Evolutionary conservation across 345 rosid species (phyloP).

Genomic region (Eucalyptus microcorys): DNA sequence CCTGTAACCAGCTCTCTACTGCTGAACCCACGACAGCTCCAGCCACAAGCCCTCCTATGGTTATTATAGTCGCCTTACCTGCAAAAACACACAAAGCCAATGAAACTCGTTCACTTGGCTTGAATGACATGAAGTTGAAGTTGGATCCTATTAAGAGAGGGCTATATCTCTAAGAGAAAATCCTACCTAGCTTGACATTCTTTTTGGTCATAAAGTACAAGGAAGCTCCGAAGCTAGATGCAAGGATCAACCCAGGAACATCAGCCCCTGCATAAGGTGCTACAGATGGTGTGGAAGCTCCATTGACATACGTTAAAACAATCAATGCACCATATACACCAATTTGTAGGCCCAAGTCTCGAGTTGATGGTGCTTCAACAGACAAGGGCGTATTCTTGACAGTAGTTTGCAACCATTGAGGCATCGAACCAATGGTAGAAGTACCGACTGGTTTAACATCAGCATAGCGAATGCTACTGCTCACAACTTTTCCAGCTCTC

Average conservation of each 20-base stretch:
- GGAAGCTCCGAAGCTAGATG: constrained; percentile 85
- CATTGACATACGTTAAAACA: constrained; percentile 72
- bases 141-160: background rate
- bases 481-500: constrained; percentile 72
- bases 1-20: constrained; percentile 89
- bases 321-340: constrained; percentile 91
- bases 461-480: constrained; percentile 71
- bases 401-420: constrained; percentile 63
- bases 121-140: background rate
- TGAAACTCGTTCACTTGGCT: background rate
- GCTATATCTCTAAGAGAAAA: background rate
- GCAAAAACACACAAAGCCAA: background rate
- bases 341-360: constrained; percentile 67
- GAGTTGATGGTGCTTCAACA: constrained; percentile 61
- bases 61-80: constrained; percentile 87
- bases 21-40: constrained; percentile 96
- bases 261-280: constrained; percentile 61
- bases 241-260: constrained; percentile 73
- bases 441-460: constrained; percentile 65
- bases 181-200: constrained; percentile 78
- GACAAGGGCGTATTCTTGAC: constrained; percentile 52
- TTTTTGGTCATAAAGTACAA: constrained; percentile 77
- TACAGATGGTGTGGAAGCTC: constrained; percentile 34
- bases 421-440: constrained; percentile 36
- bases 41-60: constrained; percentile 84